phyloP scores from a whole-genome alignment of 495 filamentous ascomycete genomes.

The Lophium mytilinum region DNA sequence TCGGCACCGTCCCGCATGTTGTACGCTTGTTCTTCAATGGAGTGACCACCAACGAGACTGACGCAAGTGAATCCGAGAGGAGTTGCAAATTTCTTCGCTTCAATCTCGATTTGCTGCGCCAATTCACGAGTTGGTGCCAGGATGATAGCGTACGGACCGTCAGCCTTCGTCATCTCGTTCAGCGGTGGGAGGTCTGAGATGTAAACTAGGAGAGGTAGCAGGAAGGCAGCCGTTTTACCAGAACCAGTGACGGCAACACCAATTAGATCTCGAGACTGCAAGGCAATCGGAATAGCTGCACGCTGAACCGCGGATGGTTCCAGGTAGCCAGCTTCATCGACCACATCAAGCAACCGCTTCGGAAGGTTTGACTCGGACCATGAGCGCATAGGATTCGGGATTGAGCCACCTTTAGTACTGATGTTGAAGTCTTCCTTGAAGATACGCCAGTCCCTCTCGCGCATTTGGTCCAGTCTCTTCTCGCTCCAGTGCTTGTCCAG shows the following conservation, averaged over 20 bases:
- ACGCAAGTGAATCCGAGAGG: slow-evolving; percentile 93
- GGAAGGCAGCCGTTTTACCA: slow-evolving; percentile 94
- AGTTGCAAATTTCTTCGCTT: slow-evolving; percentile 86
- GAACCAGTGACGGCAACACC: slow-evolving; percentile 98
- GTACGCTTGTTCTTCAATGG: slow-evolving; percentile 89
- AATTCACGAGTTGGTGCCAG: slow-evolving; percentile 97
- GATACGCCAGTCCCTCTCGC: slow-evolving; percentile 97
- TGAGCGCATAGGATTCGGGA: slow-evolving; percentile 93
- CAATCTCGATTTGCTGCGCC: slow-evolving; percentile 93
- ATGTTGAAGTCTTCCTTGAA: slow-evolving; percentile 99
- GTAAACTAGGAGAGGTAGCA: slow-evolving; percentile 91
- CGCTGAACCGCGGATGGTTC: slow-evolving; percentile 90
- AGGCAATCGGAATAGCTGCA: slow-evolving; percentile 89
- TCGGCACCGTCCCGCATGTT: slow-evolving; percentile 92
- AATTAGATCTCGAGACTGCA: slow-evolving; percentile 89
- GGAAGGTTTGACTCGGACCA: slow-evolving; percentile 86
- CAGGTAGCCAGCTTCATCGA: slow-evolving; percentile 81
- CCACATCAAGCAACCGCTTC: slow-evolving; percentile 69
- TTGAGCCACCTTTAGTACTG: slow-evolving; percentile 76
- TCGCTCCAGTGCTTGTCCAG: slow-evolving; percentile 95
- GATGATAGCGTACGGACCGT: slow-evolving; percentile 93
- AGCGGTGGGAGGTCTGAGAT: slow-evolving; percentile 85
- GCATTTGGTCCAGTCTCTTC: slow-evolving; percentile 92
- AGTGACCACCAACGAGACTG: slow-evolving; percentile 94
- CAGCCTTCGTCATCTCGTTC: slow-evolving; percentile 82